Percentiles rank a stretch among this genome's conserved stretches.
These are phyloP conservation scores for Bothia castanella DNA, from an alignment of 1,284 basidiomycete genomes.

Conservation along the genomic window DNA sequence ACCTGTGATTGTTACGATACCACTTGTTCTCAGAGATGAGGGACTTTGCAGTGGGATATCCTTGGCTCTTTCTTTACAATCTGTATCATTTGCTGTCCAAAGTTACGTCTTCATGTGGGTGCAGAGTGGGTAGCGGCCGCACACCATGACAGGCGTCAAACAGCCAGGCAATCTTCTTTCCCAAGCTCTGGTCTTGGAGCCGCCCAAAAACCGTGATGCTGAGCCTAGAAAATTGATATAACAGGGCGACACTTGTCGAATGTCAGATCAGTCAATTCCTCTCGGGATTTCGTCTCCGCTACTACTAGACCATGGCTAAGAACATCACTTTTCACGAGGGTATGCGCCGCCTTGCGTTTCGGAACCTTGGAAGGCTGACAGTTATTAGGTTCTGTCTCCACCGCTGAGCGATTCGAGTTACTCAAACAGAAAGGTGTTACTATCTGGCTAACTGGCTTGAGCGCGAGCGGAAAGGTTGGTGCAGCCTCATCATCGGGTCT, in stretches of 20 bases:
- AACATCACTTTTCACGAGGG: slow-evolving; percentile 35
- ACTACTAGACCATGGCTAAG: slow-evolving; percentile 25
- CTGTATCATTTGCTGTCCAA: slow-evolving; percentile 7
- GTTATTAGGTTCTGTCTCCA: slow-evolving; percentile 64
- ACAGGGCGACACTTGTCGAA: slow-evolving; percentile 3
- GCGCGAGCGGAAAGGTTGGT: slow-evolving; percentile 82
- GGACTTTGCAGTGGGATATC: slow-evolving; percentile 27
- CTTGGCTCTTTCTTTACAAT: slow-evolving; percentile 1
- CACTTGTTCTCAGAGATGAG: slow-evolving; percentile 13
- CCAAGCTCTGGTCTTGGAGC: slow-evolving; percentile 10
- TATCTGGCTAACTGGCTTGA: slow-evolving; percentile 94
- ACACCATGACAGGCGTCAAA: too few relatives aligned
- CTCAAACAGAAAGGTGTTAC: slow-evolving; percentile 83
- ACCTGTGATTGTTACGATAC: slow-evolving; percentile 13
- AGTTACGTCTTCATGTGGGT: background rate
- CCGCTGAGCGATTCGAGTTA: slow-evolving; percentile 62
- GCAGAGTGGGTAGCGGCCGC: background rate
- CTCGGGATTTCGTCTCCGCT: slow-evolving; percentile 1
- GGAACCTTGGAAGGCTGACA: slow-evolving; percentile 4
- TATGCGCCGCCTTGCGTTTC: slow-evolving; percentile 4
- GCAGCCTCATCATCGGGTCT: background rate
- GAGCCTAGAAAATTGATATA: slow-evolving; percentile 4
- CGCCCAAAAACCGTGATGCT: background rate
- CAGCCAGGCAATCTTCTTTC: slow-evolving; percentile 10
- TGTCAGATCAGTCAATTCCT: background rate